Base-by-base conservation (phyloP, 345 rosid species). In the Draba incana region DNA sequence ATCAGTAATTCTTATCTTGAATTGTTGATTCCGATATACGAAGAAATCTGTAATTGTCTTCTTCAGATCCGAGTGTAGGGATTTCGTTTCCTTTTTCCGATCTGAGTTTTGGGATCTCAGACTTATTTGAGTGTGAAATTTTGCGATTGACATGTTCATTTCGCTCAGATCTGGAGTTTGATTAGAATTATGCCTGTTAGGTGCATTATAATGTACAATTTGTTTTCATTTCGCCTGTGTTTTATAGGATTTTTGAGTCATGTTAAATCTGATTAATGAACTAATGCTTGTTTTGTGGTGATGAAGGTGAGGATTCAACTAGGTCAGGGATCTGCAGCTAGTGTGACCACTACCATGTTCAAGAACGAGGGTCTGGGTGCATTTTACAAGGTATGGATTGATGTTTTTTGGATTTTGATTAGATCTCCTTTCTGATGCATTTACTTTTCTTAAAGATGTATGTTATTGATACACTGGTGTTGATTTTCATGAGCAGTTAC, bases 221-320 rank as follows among this genome's bases (percentile, higher is more conserved):
- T 20, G 16, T 2, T 1, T 57, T 64, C 2, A 31, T 31, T 31
- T 31, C 20, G 20, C 20, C 20, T 20, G 20, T 20, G 20, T 20
- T 20, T 20, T 20, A 1, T 20, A 20, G 20, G 20, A 20, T 20
- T 20, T 20, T 20, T 20, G 20, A 20, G 20, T 20, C 1, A 20
- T 20, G 20, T 53, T 53, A 57, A 66, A 15, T 66, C 31, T 28
- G 5, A 28, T 6, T 25, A 13, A 67, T 74, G 8, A 16, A 10
- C 10, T 58, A 23, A 66, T 25, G 14, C 38, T 30, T 68, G 74
- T 63, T 31, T 67, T 35, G 47, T 61, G 25, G 39, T 64, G 76
- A 68, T 80, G 64, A 59, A 94, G 99, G 99, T 94, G 89, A 91
- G 99, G 69, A 94, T 94, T 76, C 99, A 94, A 68, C 66, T 94